A percentile compares a stretch with the other conserved stretches of the same genome.
phyloP scores from a whole-genome alignment of 768 basidiomycete genomes.

The Phanerochaete sordida region DNA sequence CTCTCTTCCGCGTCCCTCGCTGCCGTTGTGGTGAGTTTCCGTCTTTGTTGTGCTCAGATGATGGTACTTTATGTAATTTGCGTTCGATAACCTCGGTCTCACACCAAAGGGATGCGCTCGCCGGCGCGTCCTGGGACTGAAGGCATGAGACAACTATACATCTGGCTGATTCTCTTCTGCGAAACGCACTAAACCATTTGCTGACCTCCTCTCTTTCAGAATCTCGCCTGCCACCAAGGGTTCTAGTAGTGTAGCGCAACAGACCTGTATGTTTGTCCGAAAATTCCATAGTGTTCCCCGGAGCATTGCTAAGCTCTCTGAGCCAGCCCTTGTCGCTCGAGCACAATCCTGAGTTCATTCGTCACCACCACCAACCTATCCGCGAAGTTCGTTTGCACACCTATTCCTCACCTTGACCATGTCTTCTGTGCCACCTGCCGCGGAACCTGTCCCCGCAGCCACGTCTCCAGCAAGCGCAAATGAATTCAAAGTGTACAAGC shows the following conservation, averaged over 20 bases:
- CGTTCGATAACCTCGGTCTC: constrained; percentile 68
- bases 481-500: constrained; percentile 20
- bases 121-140: constrained; percentile 67
- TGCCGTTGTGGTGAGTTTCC: constrained; percentile 20
- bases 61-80: constrained; percentile 81
- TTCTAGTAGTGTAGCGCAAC: background rate
- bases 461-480: background rate
- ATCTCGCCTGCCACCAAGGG: background rate
- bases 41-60: constrained; percentile 26
- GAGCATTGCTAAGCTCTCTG: constrained; percentile 17
- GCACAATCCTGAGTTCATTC: background rate
- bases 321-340: constrained; percentile 1
- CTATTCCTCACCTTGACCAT: background rate
- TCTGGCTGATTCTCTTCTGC: constrained; percentile 39
- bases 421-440: constrained; percentile 3
- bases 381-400: no score
- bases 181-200: background rate
- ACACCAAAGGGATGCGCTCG: constrained; percentile 71
- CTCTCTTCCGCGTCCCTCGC: background rate
- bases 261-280: constrained; percentile 14
- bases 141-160: constrained; percentile 64
- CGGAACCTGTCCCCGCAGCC: background rate
- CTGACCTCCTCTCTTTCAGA: background rate
- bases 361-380: background rate
- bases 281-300: constrained; percentile 11